Evolutionary conservation across 2,329 filamentous ascomycete species (phyloP).

Genomic region (Colletotrichum horii): DNA sequence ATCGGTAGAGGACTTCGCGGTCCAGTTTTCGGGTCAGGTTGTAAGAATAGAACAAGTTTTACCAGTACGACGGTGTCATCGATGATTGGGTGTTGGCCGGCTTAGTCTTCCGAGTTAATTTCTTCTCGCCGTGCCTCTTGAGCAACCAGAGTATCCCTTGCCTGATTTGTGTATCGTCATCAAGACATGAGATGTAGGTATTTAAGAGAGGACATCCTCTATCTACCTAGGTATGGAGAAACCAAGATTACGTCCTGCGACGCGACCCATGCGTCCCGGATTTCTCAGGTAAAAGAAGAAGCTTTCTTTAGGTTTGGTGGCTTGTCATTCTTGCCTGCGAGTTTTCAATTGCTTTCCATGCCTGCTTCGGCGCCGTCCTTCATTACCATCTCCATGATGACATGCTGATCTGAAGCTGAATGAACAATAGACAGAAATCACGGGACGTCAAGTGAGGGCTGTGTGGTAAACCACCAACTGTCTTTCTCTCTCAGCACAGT

Average conservation of each 20-base stretch:
- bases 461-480: fast-evolving
- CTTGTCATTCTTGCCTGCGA: fast-evolving
- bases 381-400: background rate
- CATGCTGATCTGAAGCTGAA: background rate
- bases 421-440: fast-evolving
- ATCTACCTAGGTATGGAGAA: fast-evolving
- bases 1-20: background rate
- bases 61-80: background rate
- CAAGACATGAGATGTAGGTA: background rate
- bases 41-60: background rate
- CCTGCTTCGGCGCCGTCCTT: background rate
- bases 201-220: background rate
- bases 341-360: fast-evolving
- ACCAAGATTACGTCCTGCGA: background rate
- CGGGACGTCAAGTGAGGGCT: fast-evolving
- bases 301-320: fast-evolving
- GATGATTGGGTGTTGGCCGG: background rate
- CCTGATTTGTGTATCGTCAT: background rate
- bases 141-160: background rate
- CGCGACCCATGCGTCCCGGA: fast-evolving
- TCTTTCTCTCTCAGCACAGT: fast-evolving
- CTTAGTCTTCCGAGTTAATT: background rate
- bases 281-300: background rate
- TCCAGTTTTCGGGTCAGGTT: background rate
- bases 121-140: background rate